These are phyloP conservation scores for Neonectria magnoliae DNA, from an alignment of 2,329 filamentous ascomycete genomes.

Conservation along the genomic window DNA sequence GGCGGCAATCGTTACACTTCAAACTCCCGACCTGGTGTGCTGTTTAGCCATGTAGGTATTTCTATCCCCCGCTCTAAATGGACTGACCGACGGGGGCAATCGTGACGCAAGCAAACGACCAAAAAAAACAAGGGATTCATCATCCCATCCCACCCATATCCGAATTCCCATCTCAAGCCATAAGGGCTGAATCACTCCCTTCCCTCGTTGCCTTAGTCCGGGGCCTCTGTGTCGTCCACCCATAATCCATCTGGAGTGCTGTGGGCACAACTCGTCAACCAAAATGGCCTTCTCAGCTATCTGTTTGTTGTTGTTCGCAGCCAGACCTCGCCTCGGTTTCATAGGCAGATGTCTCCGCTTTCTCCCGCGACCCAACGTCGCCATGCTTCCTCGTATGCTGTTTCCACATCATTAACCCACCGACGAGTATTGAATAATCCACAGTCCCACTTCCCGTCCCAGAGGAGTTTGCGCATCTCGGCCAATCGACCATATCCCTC, in stretches of 20 bases:
- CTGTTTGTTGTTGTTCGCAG: background rate
- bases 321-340: background rate
- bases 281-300: background rate
- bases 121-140: conserved; percentile 7
- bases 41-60: conserved; percentile 5
- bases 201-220: background rate
- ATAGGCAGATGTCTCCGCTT: conserved; percentile 92
- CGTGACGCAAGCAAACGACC: conserved; percentile 2
- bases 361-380: conserved; percentile 84
- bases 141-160: background rate
- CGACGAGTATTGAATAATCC: conserved; percentile 89
- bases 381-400: conserved; percentile 91
- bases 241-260: background rate
- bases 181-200: conserved; percentile 4
- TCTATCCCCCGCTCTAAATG: conserved; percentile 20
- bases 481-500: conserved; percentile 75
- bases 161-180: background rate
- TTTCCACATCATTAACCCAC: conserved; percentile 91
- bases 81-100: conserved; percentile 2
- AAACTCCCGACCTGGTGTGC: conserved; percentile 15
- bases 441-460: conserved; percentile 84
- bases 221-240: background rate
- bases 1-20: background rate
- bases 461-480: conserved; percentile 83
- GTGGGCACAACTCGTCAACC: background rate